Base-by-base conservation (phyloP, 2,329 filamentous ascomycete species). In the Amauroascus niger region DNA sequence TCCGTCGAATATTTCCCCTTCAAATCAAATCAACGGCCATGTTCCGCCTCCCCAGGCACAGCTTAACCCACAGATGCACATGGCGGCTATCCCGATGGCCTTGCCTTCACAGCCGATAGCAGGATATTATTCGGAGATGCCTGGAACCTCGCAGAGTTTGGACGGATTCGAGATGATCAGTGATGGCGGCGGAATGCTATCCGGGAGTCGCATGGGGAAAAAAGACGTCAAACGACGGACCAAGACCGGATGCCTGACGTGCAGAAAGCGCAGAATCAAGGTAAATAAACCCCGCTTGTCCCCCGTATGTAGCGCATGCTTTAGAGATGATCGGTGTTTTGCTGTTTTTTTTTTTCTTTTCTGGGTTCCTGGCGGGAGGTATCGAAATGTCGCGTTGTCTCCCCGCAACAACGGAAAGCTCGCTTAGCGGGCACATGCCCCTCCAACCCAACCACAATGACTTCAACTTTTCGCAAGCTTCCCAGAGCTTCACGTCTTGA, bases 151-250 rank as follows among this genome's bases (percentile, higher is more conserved):
- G 5, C 64, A 63, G 18, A 65, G 60, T 32, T 61, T 74, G 72
- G 57, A 79, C 77, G 71, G 80, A 71, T 80, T 65, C 67, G 74
- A 68, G 71, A 75, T 70, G 60, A 76, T 67, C 26, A 74, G 73
- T 49, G 69, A 74, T 52, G 68, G 71, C n/a, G 73, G 70, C 64
- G 74, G 77, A 60, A 75, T 81, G 58, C 75, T 83, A 67, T 79
- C 79, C 20, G 79, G 80, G 56, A 79, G 46, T 75, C 82, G 62
- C 81, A 85, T 67, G 44, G 20, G 50, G 20, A 76, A 76, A 69
- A 83, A 86, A 71, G 83, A 88, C 70, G 86, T 87, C 67, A 87
- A 87, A 73, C 77, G 84, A 60, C 76, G 84, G 65, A 87, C 84
- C 54, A 86, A 86, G 71, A 86, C 82, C 1, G 82, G 82, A n/a